These are phyloP conservation scores for Pyrus pyrifolia DNA, from an alignment of 306 rosid species.

Conservation along the genomic window DNA sequence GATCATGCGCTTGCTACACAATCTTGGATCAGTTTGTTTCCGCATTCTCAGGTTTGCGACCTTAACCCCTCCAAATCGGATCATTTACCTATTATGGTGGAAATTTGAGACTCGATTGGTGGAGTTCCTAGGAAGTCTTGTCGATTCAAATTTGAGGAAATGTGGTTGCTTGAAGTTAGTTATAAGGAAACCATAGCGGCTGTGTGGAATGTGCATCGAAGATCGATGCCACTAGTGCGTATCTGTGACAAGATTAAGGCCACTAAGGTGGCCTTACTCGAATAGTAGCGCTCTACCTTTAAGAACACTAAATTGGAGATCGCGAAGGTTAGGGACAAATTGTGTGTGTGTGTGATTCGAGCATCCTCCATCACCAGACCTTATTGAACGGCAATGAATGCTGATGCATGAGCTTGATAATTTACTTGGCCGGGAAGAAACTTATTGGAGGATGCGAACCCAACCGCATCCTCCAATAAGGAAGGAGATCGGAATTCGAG, in stretches of 20 bases:
- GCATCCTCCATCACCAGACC: neutral
- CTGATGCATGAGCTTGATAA: neutral
- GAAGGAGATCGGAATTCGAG: neutral
- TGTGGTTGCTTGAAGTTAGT: neutral
- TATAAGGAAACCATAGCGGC: neutral
- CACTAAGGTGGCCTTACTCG: neutral
- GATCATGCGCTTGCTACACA: neutral
- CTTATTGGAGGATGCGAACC: neutral
- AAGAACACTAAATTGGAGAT: neutral
- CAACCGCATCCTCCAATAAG: neutral
- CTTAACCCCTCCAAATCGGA: neutral
- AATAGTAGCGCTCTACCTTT: neutral
- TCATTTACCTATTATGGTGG: neutral
- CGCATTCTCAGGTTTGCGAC: neutral
- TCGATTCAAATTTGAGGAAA: neutral
- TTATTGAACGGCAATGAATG: accelerated
- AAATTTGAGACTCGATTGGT: neutral
- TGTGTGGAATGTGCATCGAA: no score
- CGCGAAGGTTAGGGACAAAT: neutral
- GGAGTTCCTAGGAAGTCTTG: neutral
- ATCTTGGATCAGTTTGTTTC: no score
- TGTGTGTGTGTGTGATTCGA: neutral
- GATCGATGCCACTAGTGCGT: accelerated
- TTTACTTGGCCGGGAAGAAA: neutral
- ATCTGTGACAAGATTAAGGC: no score